Percentiles rank a stretch among this genome's conserved stretches.
These are phyloP conservation scores for Penicillium cinerascens DNA, from an alignment of 495 filamentous ascomycete species.

Conservation along the genomic window DNA sequence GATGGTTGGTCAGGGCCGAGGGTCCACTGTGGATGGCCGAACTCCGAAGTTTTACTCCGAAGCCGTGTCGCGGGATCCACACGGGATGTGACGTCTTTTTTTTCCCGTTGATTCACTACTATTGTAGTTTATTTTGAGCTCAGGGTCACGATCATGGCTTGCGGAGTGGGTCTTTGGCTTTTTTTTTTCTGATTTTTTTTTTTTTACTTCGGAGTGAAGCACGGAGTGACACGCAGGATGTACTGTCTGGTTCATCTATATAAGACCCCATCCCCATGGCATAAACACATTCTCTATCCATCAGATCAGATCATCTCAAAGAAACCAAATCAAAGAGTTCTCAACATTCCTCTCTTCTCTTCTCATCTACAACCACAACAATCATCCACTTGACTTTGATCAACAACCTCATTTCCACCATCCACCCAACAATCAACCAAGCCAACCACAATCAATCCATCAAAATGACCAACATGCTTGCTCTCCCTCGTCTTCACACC, in stretches of 20 bases:
- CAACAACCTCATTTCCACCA: background rate
- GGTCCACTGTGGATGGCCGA: background rate
- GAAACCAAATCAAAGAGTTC: background rate
- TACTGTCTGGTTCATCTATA: slow-evolving; percentile 5
- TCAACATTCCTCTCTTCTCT: background rate
- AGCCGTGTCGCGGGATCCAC: background rate
- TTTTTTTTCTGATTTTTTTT: slow-evolving; percentile 1
- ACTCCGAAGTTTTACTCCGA: slow-evolving; percentile 13
- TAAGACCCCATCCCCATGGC: slow-evolving; percentile 3
- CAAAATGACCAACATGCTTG: slow-evolving; percentile 10
- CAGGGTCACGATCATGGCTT: slow-evolving; percentile 4
- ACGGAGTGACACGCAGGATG: slow-evolving; percentile 10
- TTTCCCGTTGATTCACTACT: background rate
- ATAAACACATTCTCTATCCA: slow-evolving; percentile 3
- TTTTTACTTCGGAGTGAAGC: slow-evolving; percentile 11
- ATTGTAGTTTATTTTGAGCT: slow-evolving; percentile 9
- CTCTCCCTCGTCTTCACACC: background rate
- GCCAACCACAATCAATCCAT: background rate
- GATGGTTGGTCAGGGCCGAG: background rate
- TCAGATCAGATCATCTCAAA: slow-evolving; percentile 1
- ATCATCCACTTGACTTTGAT: background rate
- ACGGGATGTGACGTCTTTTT: slow-evolving; percentile 16
- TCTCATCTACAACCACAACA: background rate
- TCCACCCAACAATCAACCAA: background rate
- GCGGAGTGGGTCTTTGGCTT: slow-evolving; percentile 13